These are phyloP conservation scores for Aspergillus fumigatus DNA, from an alignment of 2,329 filamentous ascomycete species.

Conservation along the genomic window DNA sequence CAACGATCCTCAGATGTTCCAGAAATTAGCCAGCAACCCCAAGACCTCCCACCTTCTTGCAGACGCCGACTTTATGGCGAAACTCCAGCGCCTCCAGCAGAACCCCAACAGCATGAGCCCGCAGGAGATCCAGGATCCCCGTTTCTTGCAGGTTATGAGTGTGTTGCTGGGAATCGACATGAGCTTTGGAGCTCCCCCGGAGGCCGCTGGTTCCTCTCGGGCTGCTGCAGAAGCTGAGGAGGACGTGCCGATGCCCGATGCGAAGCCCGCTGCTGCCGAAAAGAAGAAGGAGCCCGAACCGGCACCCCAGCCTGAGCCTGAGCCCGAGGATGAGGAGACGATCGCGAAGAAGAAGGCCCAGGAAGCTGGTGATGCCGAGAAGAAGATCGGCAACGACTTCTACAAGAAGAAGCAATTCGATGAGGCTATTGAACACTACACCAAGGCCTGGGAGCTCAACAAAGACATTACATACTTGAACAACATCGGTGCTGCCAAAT, in stretches of 20 bases:
- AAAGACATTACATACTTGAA: slow-evolving; percentile 98
- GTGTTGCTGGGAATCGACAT: slow-evolving; percentile 93
- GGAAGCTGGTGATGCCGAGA: slow-evolving; percentile 88
- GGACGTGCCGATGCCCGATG: slow-evolving; percentile 75
- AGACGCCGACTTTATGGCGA: slow-evolving; percentile 84
- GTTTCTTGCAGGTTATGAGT: slow-evolving; percentile 90
- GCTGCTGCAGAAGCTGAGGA: slow-evolving; percentile 55
- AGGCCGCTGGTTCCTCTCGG: slow-evolving; percentile 40
- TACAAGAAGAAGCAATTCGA: slow-evolving; percentile 99
- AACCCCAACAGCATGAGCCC: slow-evolving; percentile 71
- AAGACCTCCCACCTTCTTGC: slow-evolving; percentile 81
- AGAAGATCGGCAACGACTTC: slow-evolving; percentile 85
- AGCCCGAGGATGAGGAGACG: slow-evolving; percentile 75
- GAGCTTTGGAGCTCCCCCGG: slow-evolving; percentile 58
- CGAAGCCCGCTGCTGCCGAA: slow-evolving; percentile 45
- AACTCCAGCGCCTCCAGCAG: slow-evolving; percentile 73
- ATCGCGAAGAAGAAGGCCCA: slow-evolving; percentile 83
- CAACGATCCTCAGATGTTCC: slow-evolving; percentile 81
- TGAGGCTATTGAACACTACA: slow-evolving; percentile 88
- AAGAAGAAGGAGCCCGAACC: slow-evolving; percentile 56
- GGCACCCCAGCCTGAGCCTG: slow-evolving; percentile 61
- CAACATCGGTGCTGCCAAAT: slow-evolving; percentile 89
- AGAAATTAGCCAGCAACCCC: slow-evolving; percentile 89
- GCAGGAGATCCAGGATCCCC: slow-evolving; percentile 78
- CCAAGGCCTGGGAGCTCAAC: slow-evolving; percentile 86